These are phyloP conservation scores for Talaromyces adpressus DNA, from an alignment of 495 filamentous ascomycete genomes.

Conservation along the genomic window DNA sequence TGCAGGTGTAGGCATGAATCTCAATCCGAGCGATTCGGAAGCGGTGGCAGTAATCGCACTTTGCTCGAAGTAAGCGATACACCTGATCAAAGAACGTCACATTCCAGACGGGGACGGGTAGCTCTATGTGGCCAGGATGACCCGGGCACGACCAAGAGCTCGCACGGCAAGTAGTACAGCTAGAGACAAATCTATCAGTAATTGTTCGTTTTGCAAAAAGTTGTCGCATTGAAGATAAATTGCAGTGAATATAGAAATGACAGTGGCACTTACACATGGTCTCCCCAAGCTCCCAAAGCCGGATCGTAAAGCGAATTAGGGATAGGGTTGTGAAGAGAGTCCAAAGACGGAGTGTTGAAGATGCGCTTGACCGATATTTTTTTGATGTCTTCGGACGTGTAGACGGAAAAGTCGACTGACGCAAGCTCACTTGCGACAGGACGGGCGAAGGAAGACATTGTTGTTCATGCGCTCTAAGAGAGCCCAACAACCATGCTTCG, in stretches of 20 bases:
- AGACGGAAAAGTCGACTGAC: constrained; percentile 82
- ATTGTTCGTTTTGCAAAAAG: neutral
- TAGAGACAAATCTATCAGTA: constrained; percentile 30
- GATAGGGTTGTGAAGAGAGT: constrained; percentile 74
- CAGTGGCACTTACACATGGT: constrained; percentile 58
- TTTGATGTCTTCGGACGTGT: constrained; percentile 74
- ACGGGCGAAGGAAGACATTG: constrained; percentile 74
- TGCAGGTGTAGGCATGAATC: constrained; percentile 72
- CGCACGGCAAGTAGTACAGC: constrained; percentile 85
- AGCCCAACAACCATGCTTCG: neutral
- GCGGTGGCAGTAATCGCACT: constrained; percentile 83
- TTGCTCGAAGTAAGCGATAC: constrained; percentile 71
- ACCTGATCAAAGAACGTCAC: constrained; percentile 89
- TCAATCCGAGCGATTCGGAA: constrained; percentile 67
- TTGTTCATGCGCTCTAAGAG: constrained; percentile 28
- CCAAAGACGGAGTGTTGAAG: constrained; percentile 82
- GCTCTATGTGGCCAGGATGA: constrained; percentile 90
- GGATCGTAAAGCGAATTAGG: constrained; percentile 90
- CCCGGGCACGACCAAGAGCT: constrained; percentile 76
- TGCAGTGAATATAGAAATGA: neutral
- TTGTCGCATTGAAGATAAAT: neutral
- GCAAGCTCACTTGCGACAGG: constrained; percentile 78
- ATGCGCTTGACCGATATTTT: constrained; percentile 88
- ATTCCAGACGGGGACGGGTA: constrained; percentile 89
- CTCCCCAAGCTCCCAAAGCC: constrained; percentile 84